phyloP scores from a whole-genome alignment of 371 early-diverging fungal genomes.

The Homolaphlyctis polyrhiza region DNA sequence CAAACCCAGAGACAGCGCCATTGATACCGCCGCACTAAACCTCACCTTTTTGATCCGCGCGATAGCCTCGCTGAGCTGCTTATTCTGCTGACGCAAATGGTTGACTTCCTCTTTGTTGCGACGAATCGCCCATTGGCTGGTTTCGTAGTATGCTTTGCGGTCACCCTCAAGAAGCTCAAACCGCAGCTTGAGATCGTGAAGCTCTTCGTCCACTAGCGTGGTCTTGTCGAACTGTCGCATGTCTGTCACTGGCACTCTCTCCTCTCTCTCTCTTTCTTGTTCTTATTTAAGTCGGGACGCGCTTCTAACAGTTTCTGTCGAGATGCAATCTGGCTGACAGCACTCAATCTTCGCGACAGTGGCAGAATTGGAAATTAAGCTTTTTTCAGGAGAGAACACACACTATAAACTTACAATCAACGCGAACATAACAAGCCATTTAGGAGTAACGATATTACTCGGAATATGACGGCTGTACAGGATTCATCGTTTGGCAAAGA shows the following conservation, averaged over 20 bases:
- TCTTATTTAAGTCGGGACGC: too few relatives aligned
- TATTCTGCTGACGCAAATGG: constrained; percentile 36
- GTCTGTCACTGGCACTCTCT: too few relatives aligned
- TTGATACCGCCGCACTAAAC: background rate
- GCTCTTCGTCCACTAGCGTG: constrained; percentile 45
- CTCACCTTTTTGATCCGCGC: constrained; percentile 47
- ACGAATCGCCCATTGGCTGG: constrained; percentile 51
- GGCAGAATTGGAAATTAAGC: too few relatives aligned
- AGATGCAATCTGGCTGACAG: too few relatives aligned
- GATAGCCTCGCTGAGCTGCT: constrained; percentile 44
- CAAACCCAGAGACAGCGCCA: too few relatives aligned
- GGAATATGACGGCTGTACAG: background rate
- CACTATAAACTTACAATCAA: too few relatives aligned
- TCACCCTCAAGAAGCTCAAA: constrained; percentile 58
- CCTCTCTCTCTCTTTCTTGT: too few relatives aligned
- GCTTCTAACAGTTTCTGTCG: too few relatives aligned
- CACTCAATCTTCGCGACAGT: too few relatives aligned
- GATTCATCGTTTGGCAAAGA: background rate
- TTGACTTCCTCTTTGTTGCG: constrained; percentile 54
- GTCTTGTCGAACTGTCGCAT: constrained; percentile 17
- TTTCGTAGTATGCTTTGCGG: constrained; percentile 56
- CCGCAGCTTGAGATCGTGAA: constrained; percentile 53
- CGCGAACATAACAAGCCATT: too few relatives aligned
- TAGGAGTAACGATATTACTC: too few relatives aligned
- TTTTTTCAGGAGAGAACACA: too few relatives aligned